Base-by-base conservation (phyloP, 768 basidiomycete species). In the Tulasnella sp. region DNA sequence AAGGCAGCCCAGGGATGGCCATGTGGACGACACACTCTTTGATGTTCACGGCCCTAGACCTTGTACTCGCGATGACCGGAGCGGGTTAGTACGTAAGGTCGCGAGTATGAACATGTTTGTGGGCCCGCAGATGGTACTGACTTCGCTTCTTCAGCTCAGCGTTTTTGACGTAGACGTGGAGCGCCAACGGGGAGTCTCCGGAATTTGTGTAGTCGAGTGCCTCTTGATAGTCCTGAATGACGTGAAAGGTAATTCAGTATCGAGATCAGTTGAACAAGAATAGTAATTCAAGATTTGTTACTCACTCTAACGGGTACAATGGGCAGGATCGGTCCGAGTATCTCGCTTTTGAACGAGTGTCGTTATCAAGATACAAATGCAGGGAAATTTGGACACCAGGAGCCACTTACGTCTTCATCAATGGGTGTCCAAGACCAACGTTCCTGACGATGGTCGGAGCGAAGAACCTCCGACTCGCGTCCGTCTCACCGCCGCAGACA, bases 161-260 rank as follows among this genome's bases (percentile, higher is more conserved):
- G 63, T 84, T 78, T 61, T 78, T 73, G 1, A 85, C 77, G 71
- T 93, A 93, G 32, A 88, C 80, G 65, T 92, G 90, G 8, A 92
- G 70, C 1, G 82, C 78, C 17, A 93, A 76, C 3, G 91, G 87
- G 60, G 85, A 78, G 34, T 85, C 84, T 32, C 85, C 86, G 10
- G 58, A 61, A 58, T 47, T 84, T 55, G 92, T 77, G 58, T 81
- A 82, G 10, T 78, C 76, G 61, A 91, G 82, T 3, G 83, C 89
- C 41, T 80, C 83, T 32, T 89, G 86, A 4, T 87, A 55, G 56
- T 77, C 48, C 58, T 59, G 78, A 0, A 93, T 72, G 42, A 94
- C 75, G 2, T 87, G 84, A 23, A 93, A 72, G 10, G 93, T 64
- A 7, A 90, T 88, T 0, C 89, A 90, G 65, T 93, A 92, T 48